phyloP scores from a whole-genome alignment of 345 rosid species.

The Eutrema heterophyllum region DNA sequence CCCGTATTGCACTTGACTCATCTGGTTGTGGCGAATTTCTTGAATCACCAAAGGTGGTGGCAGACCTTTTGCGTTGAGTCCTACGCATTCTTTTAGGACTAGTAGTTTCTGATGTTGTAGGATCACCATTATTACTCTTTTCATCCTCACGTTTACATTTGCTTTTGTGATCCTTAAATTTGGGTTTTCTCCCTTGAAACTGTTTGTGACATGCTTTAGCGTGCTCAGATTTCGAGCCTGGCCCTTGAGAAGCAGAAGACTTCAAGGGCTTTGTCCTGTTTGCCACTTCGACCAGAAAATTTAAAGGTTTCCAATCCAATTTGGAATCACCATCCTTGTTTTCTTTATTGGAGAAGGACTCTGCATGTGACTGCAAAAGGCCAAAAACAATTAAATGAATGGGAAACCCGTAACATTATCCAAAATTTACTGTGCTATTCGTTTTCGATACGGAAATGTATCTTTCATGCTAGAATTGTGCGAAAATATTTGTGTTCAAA shows the following conservation, averaged over 20 bases:
- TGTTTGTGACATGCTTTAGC: slow-evolving; percentile 26
- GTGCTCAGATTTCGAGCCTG: slow-evolving; percentile 36
- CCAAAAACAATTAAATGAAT: background rate
- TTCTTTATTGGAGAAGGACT: slow-evolving; percentile 29
- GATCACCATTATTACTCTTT: slow-evolving; percentile 38
- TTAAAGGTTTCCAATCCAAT: slow-evolving; percentile 77
- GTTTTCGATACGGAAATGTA: background rate
- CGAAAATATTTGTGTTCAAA: background rate
- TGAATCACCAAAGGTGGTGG: slow-evolving; percentile 41
- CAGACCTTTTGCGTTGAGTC: slow-evolving; percentile 46
- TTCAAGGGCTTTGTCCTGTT: slow-evolving; percentile 67
- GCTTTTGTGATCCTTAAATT: slow-evolving; percentile 43
- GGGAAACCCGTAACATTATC: background rate
- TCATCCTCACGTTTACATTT: slow-evolving; percentile 42
- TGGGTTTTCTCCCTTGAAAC: slow-evolving; percentile 34
- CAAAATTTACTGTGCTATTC: background rate
- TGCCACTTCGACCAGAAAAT: slow-evolving; percentile 81
- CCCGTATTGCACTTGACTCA: slow-evolving; percentile 40
- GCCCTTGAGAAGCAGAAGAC: slow-evolving; percentile 53
- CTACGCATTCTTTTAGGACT: slow-evolving; percentile 60
- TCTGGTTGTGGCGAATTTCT: slow-evolving; percentile 49
- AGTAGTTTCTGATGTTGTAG: slow-evolving; percentile 42
- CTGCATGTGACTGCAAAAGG: slow-evolving; percentile 46
- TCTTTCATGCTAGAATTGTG: too few relatives aligned
- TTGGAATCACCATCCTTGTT: slow-evolving; percentile 43